phyloP scores from a whole-genome alignment of 768 basidiomycete species.

The Pisolithus microcarpus region DNA sequence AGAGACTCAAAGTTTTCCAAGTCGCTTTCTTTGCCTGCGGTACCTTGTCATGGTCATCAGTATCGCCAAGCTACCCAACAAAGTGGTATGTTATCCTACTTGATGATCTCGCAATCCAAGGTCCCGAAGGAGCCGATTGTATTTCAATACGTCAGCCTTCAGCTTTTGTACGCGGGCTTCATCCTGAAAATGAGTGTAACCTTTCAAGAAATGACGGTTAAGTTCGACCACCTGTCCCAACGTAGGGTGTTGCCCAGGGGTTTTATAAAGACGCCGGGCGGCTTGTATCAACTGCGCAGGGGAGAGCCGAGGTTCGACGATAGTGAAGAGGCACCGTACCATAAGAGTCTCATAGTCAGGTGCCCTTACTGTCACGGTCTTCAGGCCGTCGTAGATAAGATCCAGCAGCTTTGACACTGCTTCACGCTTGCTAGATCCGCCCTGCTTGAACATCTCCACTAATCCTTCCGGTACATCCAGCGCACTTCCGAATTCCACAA shows the following conservation, averaged over 20 bases:
- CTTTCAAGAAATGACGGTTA: constrained; percentile 87
- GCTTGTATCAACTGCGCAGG: constrained; percentile 81
- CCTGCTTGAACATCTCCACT: constrained; percentile 85
- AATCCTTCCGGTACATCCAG: constrained; percentile 81
- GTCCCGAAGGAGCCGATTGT: constrained; percentile 82
- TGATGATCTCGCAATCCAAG: constrained; percentile 93
- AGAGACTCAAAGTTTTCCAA: constrained; percentile 80
- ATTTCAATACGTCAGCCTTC: constrained; percentile 73
- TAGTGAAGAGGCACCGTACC: constrained; percentile 43
- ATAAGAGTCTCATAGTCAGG: constrained; percentile 98
- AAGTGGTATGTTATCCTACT: constrained; percentile 37
- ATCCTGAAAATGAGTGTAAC: constrained; percentile 55
- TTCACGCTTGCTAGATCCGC: constrained; percentile 81
- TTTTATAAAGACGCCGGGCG: constrained; percentile 85
- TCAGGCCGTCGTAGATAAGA: constrained; percentile 84
- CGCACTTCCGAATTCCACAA: constrained; percentile 92
- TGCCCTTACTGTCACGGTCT: constrained; percentile 92
- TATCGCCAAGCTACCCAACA: constrained; percentile 1
- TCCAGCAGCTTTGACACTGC: constrained; percentile 87
- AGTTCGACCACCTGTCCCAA: constrained; percentile 94
- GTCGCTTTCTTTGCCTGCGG: constrained; percentile 78
- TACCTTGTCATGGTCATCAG: constrained; percentile 41
- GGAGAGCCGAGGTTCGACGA: constrained; percentile 1
- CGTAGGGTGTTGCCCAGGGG: constrained; percentile 89
- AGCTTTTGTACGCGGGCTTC: constrained; percentile 83